A percentile compares a stretch with the other conserved stretches of the same genome.
Conservation (phyloP, 148 eudicot species). For the Chenopodium suecicum region DNA sequence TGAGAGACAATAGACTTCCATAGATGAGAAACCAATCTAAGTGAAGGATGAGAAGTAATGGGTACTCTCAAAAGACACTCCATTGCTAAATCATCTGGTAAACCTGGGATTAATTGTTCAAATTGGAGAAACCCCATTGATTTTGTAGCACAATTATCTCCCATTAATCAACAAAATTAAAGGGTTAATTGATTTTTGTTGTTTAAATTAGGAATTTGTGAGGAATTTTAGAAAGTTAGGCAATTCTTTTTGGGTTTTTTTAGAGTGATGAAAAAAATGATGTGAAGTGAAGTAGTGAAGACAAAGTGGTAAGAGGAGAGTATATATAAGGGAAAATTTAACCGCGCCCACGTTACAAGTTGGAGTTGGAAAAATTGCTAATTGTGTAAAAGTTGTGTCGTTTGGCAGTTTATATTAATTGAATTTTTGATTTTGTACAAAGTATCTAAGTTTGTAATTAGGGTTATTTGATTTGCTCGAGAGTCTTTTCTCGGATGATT, state of each 20-base stretch:
- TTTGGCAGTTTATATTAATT: too few relatives aligned
- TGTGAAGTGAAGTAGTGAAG: neutral
- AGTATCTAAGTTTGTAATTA: too few relatives aligned
- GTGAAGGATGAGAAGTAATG: conserved; percentile 20
- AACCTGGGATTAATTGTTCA: conserved; percentile 27
- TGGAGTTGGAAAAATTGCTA: too few relatives aligned
- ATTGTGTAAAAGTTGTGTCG: too few relatives aligned
- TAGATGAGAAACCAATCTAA: conserved; percentile 27
- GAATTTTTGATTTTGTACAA: too few relatives aligned
- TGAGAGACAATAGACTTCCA: conserved; percentile 32
- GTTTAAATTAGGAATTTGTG: neutral
- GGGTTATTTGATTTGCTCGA: too few relatives aligned
- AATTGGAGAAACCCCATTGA: neutral
- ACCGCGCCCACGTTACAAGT: too few relatives aligned
- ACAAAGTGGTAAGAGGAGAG: too few relatives aligned
- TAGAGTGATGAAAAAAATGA: neutral
- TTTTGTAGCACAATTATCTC: neutral
- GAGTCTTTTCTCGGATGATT: too few relatives aligned
- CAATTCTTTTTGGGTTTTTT: too few relatives aligned
- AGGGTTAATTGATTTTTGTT: neutral
- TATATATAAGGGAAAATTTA: too few relatives aligned
- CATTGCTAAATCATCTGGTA: conserved; percentile 35
- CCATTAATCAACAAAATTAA: neutral
- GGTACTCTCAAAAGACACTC: conserved; percentile 36
- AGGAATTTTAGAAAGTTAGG: neutral